Base-by-base conservation (phyloP, 1,284 basidiomycete genomes). In the Naganishia albida region DNA sequence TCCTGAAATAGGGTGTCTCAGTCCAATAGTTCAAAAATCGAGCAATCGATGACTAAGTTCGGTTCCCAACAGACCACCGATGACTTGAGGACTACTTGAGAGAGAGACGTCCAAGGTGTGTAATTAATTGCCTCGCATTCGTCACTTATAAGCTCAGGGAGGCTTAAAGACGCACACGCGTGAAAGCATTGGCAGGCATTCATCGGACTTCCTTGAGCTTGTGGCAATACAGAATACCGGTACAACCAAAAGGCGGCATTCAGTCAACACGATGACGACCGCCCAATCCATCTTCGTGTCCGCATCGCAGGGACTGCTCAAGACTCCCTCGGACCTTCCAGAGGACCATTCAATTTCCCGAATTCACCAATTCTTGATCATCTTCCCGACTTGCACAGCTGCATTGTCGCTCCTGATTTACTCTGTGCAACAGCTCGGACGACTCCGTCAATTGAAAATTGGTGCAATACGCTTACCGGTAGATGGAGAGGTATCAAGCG, bases 341-440 rank as follows among this genome's bases (percentile, higher is more conserved):
- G 46, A 60, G 25, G 25, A 48, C 34, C 23, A 48, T 2, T 60
- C 56, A 20, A 60, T 60, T 26, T 60, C 56, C 7, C 46, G 46
- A 23, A 39, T 40, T 48, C 56, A 60, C 34, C 56, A 60, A 7
- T 60, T 60, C 38, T 20, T 60, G 56, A 49, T 60, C 23, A 44
- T 60, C 34, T 49, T 60, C n/a, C 56, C 56, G 34, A 23, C 56
- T 18, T 60, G 56, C 20, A 26, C 44, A 2, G 56, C 46, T 20
- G 15, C 34, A 13, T 18, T 60, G 4, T 60, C 56, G 15, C 34
- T 49, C 7, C 13, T 48, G 2, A 60, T 60, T 13, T 60, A 60
- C 23, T 34, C 48, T n/a, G 30, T 40, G 3, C 56, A 60, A 49
- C 44, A 60, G 23, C 23, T 50, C 16, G 25, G 46, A 49, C 28